These are phyloP conservation scores for Lactarius hatsudake DNA, from an alignment of 768 basidiomycete species.

Conservation along the genomic window DNA sequence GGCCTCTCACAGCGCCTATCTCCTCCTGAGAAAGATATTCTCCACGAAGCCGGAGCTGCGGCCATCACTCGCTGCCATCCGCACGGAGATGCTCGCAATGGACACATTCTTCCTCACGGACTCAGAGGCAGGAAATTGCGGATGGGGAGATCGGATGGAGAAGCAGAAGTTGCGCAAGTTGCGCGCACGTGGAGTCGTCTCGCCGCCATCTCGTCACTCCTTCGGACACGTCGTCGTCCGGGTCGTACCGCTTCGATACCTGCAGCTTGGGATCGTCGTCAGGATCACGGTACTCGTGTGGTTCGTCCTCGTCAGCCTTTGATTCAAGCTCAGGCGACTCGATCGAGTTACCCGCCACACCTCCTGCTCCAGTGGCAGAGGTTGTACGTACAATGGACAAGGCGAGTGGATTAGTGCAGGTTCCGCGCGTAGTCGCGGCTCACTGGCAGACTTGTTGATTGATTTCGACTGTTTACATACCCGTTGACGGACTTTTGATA, in stretches of 20 bases:
- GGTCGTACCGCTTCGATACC: background rate
- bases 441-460: background rate
- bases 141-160: constrained; percentile 6
- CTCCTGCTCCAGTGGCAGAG: background rate
- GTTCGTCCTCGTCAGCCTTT: background rate
- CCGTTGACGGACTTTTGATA: background rate
- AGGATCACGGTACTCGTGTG: background rate
- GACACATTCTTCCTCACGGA: constrained; percentile 61
- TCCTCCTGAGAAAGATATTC: constrained; percentile 56
- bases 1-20: constrained; percentile 40
- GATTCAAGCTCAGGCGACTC: background rate
- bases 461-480: background rate
- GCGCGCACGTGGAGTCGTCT: background rate
- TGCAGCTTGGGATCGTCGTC: background rate
- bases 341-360: background rate
- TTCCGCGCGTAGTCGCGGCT: background rate
- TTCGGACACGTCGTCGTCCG: background rate
- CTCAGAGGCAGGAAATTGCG: constrained; percentile 34
- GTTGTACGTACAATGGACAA: background rate
- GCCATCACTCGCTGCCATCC: constrained; percentile 60
- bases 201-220: background rate
- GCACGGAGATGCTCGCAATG: constrained; percentile 51
- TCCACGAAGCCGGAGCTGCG: constrained; percentile 58
- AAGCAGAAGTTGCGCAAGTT: background rate
- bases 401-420: background rate